Conservation (phyloP, 495 filamentous ascomycete species). For the Emericellopsis terricola region DNA sequence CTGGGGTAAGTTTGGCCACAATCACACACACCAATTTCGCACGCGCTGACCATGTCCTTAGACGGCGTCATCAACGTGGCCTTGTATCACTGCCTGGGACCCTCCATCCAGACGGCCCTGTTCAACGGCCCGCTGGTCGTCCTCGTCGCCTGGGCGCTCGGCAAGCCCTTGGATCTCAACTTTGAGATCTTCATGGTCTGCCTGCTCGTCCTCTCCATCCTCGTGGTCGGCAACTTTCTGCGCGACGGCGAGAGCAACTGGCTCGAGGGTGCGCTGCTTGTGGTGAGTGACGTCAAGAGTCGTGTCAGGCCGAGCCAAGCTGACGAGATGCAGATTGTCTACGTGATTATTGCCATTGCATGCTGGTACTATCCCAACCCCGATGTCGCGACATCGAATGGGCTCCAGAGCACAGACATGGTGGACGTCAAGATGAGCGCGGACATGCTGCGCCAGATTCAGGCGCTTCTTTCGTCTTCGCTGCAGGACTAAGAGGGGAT, state of each 20-base stretch:
- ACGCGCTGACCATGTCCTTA: background rate
- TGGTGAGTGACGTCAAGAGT: conserved; percentile 17
- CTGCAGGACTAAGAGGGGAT: background rate
- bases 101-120: conserved; percentile 58
- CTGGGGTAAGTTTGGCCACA: conserved; percentile 32
- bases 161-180: conserved; percentile 44
- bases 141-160: conserved; percentile 51
- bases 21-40: too few relatives aligned
- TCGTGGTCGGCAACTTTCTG: conserved; percentile 56
- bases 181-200: conserved; percentile 64
- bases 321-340: conserved; percentile 16
- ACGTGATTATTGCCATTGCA: conserved; percentile 28
- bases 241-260: conserved; percentile 51
- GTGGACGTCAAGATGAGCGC: background rate
- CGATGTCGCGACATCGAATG: conserved; percentile 1
- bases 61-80: conserved; percentile 45
- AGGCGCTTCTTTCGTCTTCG: background rate
- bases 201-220: conserved; percentile 49
- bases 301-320: too few relatives aligned
- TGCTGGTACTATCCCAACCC: conserved; percentile 33
- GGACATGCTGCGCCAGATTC: background rate
- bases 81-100: conserved; percentile 54
- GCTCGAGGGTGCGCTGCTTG: conserved; percentile 44
- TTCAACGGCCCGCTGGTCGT: conserved; percentile 58
- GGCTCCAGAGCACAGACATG: background rate